Base-by-base conservation (phyloP, 1,284 basidiomycete genomes). In the Leccinum pallidistipes region DNA sequence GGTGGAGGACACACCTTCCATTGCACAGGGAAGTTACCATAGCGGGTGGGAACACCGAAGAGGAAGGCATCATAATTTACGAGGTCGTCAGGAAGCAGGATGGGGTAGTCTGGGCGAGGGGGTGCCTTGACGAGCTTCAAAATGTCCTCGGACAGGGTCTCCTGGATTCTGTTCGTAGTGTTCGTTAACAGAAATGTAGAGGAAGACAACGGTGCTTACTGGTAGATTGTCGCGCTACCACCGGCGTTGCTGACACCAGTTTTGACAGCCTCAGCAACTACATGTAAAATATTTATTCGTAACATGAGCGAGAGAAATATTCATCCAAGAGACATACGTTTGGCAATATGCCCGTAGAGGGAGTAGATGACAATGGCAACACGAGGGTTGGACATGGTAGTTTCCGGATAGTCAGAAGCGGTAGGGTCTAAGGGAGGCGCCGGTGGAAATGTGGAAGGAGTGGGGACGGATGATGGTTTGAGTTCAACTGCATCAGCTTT, bases 281-380 rank as follows among this genome's bases (percentile, higher is more conserved):
- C 6, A 67, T 62, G 53, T 32, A 69, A 55, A 27, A n/a, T 56
- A 11, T 10, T 31, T 40, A 14, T 29, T 18, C 34, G 51, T 27
- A 0, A 52, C 16, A 55, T 9, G 36, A 62, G 24, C 0, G 24
- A 61, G 5, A 64, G 32, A 43, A 18, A 14, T 6, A 31, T 4
- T 14, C 10, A 53, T 24, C 18, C 24, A 38, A 31, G 56, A 32
- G 51, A 82, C 87, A 54, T 71, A 92, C 90, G 56, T 71, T 83
- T 84, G 67, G 81, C 81, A 73, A 94, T 84, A 77, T 95, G 93
- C 67, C 91, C 91, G 74, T 91, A 94, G 77, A 91, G 83, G 61
- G 87, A 80, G 81, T 95, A 95, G 81, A 92, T 88, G 69, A 92
- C 77, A 69, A 95, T 92, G 61, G 89, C 92, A 71, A 92, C 81